phyloP scores from a whole-genome alignment of 192 early-diverging fungal species.

The Cetraspora pellucida region DNA sequence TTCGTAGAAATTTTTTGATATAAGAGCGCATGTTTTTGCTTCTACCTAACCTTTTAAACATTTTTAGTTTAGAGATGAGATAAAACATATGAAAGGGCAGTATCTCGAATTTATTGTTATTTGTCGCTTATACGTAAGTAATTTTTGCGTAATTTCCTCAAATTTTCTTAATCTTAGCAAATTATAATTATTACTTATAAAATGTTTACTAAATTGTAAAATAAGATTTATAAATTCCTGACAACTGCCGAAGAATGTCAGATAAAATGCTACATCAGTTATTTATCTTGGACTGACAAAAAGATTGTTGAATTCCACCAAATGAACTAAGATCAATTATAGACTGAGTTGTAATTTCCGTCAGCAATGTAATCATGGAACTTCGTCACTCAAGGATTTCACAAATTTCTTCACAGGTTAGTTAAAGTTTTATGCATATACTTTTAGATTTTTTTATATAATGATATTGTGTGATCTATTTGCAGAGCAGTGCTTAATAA shows the following conservation, averaged over 20 bases:
- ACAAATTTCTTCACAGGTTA: constrained; percentile 4
- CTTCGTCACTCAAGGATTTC: not conserved
- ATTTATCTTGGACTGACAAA: constrained; percentile 20
- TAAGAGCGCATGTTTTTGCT: too few species aligned
- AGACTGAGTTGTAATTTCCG: constrained; percentile 13
- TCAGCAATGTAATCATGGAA: constrained; percentile 8
- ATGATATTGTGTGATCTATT: constrained; percentile 19
- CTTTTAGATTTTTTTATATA: constrained; percentile 5
- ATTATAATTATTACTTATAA: not conserved
- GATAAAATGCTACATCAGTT: constrained; percentile 31
- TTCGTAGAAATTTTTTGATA: too few species aligned
- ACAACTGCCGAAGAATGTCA: constrained; percentile 29
- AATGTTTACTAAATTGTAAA: constrained; percentile 19
- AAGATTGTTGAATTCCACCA: constrained; percentile 19
- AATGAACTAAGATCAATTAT: constrained; percentile 25
- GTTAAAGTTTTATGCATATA: constrained; percentile 7
- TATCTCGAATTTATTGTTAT: not conserved
- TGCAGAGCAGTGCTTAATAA: too few species aligned
- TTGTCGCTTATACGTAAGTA: not conserved
- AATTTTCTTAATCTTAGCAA: too few species aligned
- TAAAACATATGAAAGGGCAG: not conserved
- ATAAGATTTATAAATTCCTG: constrained; percentile 21
- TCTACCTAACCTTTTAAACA: too few species aligned
- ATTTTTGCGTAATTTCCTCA: too few species aligned
- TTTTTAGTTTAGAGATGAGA: too few species aligned